Conservation (phyloP, 805 yeast genomes). For the Pichia kluyveri region DNA sequence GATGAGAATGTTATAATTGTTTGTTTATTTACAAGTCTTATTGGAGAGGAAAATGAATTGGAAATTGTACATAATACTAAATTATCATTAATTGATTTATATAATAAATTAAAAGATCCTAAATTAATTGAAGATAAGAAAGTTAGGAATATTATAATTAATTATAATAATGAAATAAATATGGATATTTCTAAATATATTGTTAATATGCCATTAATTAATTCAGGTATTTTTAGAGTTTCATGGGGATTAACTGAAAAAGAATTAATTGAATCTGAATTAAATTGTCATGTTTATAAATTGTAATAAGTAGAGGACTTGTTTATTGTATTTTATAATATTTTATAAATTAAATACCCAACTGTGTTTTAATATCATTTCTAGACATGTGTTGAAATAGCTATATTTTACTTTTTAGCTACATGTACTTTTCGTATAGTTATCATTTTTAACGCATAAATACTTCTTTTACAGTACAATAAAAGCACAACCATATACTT, state of each 20-base stretch:
- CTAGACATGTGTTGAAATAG: too few relatives aligned
- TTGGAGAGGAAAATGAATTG: slow-evolving; percentile 37
- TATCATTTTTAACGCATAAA: too few relatives aligned
- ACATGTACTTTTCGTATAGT: too few relatives aligned
- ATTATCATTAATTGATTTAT: slow-evolving; percentile 39
- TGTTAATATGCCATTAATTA: slow-evolving; percentile 66
- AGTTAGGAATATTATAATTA: not conserved
- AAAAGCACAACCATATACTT: too few relatives aligned
- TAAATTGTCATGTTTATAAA: slow-evolving; percentile 40
- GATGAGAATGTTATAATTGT: slow-evolving; percentile 33
- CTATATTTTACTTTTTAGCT: too few relatives aligned
- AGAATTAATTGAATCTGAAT: slow-evolving; percentile 29
- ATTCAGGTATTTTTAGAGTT: slow-evolving; percentile 70
- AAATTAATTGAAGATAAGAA: slow-evolving; percentile 3
- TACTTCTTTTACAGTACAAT: too few relatives aligned
- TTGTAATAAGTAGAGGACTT: slow-evolving; percentile 20
- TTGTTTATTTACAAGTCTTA: slow-evolving; percentile 65
- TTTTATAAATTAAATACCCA: too few relatives aligned
- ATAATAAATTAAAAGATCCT: slow-evolving; percentile 25
- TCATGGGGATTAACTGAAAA: slow-evolving; percentile 69
- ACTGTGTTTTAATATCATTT: too few relatives aligned
- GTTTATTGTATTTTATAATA: too few relatives aligned
- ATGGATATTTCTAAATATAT: not conserved
- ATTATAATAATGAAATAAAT: not conserved
- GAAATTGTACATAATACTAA: slow-evolving; percentile 46